Evolutionary conservation across 2,329 filamentous ascomycete genomes (phyloP).

Genomic region (Beauveria sp.): DNA sequence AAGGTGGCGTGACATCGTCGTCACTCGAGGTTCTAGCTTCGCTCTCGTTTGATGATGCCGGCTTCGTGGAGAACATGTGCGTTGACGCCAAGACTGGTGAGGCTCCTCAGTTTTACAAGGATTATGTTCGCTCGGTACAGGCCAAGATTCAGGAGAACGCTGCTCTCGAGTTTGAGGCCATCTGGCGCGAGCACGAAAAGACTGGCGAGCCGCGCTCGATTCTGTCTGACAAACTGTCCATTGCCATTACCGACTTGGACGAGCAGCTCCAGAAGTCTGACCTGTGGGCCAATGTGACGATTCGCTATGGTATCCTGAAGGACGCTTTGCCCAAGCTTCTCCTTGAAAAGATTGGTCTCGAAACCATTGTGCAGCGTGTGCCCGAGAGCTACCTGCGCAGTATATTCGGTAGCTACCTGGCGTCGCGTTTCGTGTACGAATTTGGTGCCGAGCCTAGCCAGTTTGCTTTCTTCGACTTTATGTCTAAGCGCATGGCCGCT

Average conservation of each 20-base stretch:
- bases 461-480: slow-evolving; percentile 97
- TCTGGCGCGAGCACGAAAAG: slow-evolving; percentile 88
- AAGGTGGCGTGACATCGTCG: slow-evolving; percentile 95
- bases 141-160: slow-evolving; percentile 87
- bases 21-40: slow-evolving; percentile 94
- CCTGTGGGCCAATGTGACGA: slow-evolving; percentile 75
- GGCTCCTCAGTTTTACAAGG: slow-evolving; percentile 82
- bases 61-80: slow-evolving; percentile 93
- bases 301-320: slow-evolving; percentile 68
- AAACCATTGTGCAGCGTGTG: slow-evolving; percentile 78
- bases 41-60: slow-evolving; percentile 83
- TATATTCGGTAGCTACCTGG: slow-evolving; percentile 94
- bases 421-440: slow-evolving; percentile 92
- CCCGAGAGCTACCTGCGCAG: slow-evolving; percentile 87
- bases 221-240: slow-evolving; percentile 83
- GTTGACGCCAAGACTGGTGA: slow-evolving; percentile 58
- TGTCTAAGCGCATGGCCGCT: slow-evolving; percentile 57
- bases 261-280: slow-evolving; percentile 93
- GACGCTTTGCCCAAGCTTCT: slow-evolving; percentile 83
- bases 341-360: slow-evolving; percentile 81
- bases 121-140: slow-evolving; percentile 89
- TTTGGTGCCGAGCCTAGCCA: slow-evolving; percentile 89
- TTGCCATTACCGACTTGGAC: slow-evolving; percentile 92
- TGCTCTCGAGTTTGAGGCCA: slow-evolving; percentile 89
- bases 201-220: slow-evolving; percentile 74